Evolutionary conservation across 139 green algal genomes (phyloP), one percentile per base, ranked within the genome.

Genomic region (Auxenochlorella pyrenoidosa): DNA sequence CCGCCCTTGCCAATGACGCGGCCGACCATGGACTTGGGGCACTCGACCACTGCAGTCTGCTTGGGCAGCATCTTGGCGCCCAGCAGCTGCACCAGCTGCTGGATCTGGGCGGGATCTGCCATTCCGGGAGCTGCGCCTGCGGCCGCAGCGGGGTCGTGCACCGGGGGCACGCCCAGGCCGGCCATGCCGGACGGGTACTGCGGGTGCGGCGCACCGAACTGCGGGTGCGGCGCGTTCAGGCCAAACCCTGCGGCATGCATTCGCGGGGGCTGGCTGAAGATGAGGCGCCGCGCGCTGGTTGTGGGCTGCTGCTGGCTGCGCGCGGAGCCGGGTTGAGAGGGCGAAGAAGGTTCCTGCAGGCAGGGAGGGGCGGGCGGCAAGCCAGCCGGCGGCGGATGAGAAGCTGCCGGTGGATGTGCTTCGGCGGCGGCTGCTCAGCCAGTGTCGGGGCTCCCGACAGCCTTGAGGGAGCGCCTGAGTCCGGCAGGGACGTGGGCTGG

Each of bases 1-100:
- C 97, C 97, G 65, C 95, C 94, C 89, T 97, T 97, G 79, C 97
- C 97, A 77, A 99, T 99, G 36, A 99, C 92, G 65, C 97, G 95
- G 3, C 97, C 97, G 1, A 99, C 89, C 86, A 98, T 96, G 13
- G 84, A 73, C 91, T 98, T 98, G n/a, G 96, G 96, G 89, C 96
- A 98, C 59, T 97, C 91, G 47, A 98, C 28, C 34, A 92, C 90
- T 28, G 93, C 85, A 0, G 92, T 95, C 70, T 90, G 85, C 70
- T 90, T 92, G 75, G 89, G 87, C 65, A 86, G 88, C 77, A 88
- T 84, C 66, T 89, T 88, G 44, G 66, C 84, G 22, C 70, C 82
- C 59, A 89, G 51, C 65, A 86, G 76, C 75, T 86, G 65, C 38
- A 89, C 70, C 77, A 88, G 88, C 82, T 91, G 88, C 81, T 91